Conservation (phyloP, 306 rosid species). For the Calophaca sinica region DNA sequence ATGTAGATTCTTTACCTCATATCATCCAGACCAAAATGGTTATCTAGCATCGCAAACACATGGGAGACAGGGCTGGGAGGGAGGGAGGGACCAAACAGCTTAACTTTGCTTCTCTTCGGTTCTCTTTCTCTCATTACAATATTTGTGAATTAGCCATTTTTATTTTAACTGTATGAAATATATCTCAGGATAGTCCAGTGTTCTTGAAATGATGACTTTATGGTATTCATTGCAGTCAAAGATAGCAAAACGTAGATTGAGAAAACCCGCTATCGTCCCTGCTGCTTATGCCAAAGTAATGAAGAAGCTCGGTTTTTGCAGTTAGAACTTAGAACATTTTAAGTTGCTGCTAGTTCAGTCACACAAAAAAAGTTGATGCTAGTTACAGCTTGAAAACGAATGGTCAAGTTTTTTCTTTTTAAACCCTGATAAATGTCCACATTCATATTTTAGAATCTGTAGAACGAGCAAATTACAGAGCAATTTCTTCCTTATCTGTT, state of each 20-base stretch:
- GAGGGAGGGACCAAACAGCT: neutral
- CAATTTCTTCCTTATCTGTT: conserved; percentile 26
- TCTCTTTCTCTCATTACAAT: conserved; percentile 1
- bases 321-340: conserved; percentile 55
- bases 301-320: conserved; percentile 86
- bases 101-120: conserved; percentile 4
- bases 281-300: conserved; percentile 86
- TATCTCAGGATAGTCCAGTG: conserved; percentile 23
- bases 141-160: conserved; percentile 8
- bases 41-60: neutral
- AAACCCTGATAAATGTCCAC: conserved; percentile 23
- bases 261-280: conserved; percentile 74
- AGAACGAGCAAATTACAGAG: conserved; percentile 46
- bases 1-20: neutral
- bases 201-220: conserved; percentile 42
- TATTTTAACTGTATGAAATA: conserved; percentile 29
- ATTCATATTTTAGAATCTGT: conserved; percentile 49
- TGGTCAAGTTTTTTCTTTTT: conserved; percentile 24
- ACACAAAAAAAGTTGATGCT: conserved; percentile 21
- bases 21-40: neutral
- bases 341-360: conserved; percentile 38
- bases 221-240: conserved; percentile 78
- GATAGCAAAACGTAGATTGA: conserved; percentile 84
- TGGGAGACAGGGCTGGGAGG: neutral
- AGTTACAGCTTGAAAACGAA: conserved; percentile 41